A percentile compares a stretch with the other conserved stretches of the same genome.
phyloP scores from a whole-genome alignment of 2,329 filamentous ascomycete species.

The Aspergillus aculeatus region DNA sequence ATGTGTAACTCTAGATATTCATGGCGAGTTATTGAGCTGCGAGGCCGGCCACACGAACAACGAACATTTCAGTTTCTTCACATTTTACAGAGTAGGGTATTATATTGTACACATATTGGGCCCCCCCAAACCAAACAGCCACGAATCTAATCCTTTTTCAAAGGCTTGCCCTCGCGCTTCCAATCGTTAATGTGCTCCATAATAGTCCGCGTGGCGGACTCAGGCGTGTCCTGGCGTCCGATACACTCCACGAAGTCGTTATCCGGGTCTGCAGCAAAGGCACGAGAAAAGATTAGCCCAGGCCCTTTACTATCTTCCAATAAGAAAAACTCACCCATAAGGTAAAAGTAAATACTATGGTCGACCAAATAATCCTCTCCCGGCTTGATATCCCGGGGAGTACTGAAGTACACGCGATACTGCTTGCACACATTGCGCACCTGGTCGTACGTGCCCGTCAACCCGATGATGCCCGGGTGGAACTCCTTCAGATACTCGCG shows the following conservation, averaged over 20 bases:
- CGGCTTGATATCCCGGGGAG: conserved; percentile 79
- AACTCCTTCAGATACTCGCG: conserved; percentile 88
- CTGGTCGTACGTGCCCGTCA: conserved; percentile 91
- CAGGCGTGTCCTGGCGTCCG: conserved; percentile 88
- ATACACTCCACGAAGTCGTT: conserved; percentile 98
- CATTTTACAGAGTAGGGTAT: conserved; percentile 27
- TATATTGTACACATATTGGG: conserved; percentile 24
- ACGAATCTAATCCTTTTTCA: conserved; percentile 44
- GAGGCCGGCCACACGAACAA: too few relatives aligned
- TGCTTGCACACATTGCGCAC: conserved; percentile 93
- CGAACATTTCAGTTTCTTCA: background rate
- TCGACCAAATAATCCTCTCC: conserved; percentile 97
- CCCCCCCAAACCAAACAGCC: background rate
- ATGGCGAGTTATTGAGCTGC: background rate
- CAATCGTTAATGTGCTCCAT: conserved; percentile 80
- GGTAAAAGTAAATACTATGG: conserved; percentile 98
- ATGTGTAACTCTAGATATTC: background rate
- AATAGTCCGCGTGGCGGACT: conserved; percentile 80
- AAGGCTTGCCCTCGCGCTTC: conserved; percentile 54
- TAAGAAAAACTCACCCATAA: conserved; percentile 67
- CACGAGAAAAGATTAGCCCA: conserved; percentile 3
- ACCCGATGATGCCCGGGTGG: conserved; percentile 77
- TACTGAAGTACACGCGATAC: conserved; percentile 96
- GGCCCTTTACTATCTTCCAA: too few relatives aligned
- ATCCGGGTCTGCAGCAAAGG: conserved; percentile 68